phyloP scores from a whole-genome alignment of 2,329 filamentous ascomycete species.

The Tolypocladium tundrense region DNA sequence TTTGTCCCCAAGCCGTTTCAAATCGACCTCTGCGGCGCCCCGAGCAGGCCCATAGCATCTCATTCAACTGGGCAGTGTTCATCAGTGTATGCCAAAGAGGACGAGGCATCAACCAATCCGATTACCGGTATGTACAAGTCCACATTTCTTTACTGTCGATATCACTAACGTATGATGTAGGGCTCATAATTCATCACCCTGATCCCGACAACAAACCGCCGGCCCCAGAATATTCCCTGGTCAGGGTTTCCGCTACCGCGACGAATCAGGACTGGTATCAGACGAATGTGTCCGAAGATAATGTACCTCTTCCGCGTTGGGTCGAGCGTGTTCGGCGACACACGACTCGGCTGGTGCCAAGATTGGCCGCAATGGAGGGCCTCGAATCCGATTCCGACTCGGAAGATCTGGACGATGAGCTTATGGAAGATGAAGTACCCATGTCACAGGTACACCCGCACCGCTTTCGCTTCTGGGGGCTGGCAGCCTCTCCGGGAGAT shows the following conservation, averaged over 20 bases:
- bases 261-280: constrained; percentile 44
- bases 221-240: constrained; percentile 38
- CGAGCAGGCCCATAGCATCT: constrained; percentile 10
- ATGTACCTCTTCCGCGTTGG: constrained; percentile 30
- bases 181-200: constrained; percentile 33
- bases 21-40: constrained; percentile 25
- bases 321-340: constrained; percentile 33
- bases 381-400: constrained; percentile 16
- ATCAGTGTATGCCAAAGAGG: constrained; percentile 31
- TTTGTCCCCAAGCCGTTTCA: constrained; percentile 40
- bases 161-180: constrained; percentile 15
- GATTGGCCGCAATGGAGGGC: constrained; percentile 31
- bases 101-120: constrained; percentile 21
- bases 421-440: constrained; percentile 12
- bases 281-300: constrained; percentile 29
- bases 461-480: constrained; percentile 42
- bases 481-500: constrained; percentile 40
- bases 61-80: constrained; percentile 35
- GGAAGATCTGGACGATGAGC: constrained; percentile 12
- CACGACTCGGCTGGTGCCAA: constrained; percentile 32
- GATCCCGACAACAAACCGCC: constrained; percentile 11
- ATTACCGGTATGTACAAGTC: constrained; percentile 9
- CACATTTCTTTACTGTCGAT: neutral
- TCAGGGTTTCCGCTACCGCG: constrained; percentile 41
- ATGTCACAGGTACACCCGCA: constrained; percentile 35